phyloP scores from a whole-genome alignment of 1,284 basidiomycete species.

The Heterobasidion parviporum region DNA sequence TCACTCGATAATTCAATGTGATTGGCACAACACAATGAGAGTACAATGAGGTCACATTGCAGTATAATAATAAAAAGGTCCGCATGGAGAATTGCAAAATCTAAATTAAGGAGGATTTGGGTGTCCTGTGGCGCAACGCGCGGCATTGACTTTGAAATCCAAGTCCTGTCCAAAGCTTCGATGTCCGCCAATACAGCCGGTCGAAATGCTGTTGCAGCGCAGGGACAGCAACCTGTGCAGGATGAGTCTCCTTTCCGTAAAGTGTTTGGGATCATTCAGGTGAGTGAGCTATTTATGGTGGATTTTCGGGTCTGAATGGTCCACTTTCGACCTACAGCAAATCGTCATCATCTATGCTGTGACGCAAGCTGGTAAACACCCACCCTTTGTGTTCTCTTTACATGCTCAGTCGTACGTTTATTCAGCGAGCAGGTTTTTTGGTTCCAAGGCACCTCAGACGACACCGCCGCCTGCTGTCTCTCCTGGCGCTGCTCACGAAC shows the following conservation, averaged over 20 bases:
- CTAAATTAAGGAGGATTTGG: background rate
- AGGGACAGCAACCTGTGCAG: slow-evolving; percentile 8
- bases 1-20: no score
- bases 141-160: background rate
- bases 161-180: background rate
- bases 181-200: slow-evolving; percentile 8
- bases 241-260: slow-evolving; percentile 21
- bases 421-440: slow-evolving; percentile 38
- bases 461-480: slow-evolving; percentile 15
- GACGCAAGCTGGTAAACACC: slow-evolving; percentile 45
- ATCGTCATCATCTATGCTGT: slow-evolving; percentile 52
- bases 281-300: slow-evolving; percentile 15
- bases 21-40: no score
- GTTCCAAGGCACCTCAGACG: slow-evolving; percentile 23
- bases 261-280: slow-evolving; percentile 39
- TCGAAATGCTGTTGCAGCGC: slow-evolving; percentile 8
- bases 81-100: no score
- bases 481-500: slow-evolving; percentile 19
- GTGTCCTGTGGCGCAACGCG: background rate
- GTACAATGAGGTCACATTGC: no score
- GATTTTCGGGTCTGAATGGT: no score
- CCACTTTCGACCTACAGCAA: slow-evolving; percentile 39
- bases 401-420: no score
- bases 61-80: no score
- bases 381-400: no score